Conservation (phyloP, 345 rosid genomes). For the Tarenaya hassleriana region DNA sequence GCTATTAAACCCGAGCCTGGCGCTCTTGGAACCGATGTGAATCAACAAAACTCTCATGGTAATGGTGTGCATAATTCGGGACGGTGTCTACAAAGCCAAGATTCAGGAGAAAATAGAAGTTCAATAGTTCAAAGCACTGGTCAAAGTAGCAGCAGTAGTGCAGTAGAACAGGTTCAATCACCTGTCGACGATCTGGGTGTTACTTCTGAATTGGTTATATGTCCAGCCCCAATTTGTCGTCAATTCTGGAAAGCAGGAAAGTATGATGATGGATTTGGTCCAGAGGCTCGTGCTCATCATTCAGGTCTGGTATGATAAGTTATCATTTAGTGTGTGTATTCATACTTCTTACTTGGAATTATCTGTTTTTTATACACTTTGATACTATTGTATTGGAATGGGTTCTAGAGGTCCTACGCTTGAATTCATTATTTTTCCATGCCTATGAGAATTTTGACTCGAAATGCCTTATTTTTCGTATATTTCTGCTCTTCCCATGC, state of each 20-base stretch:
- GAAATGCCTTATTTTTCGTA: too few species aligned
- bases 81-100: conserved; percentile 31
- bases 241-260: conserved; percentile 96
- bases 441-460: too few species aligned
- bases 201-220: conserved; percentile 50
- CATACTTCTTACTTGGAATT: conserved; percentile 13
- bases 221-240: conserved; percentile 71
- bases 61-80: conserved; percentile 25
- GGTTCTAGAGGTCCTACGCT: too few species aligned
- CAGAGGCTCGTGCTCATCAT: conserved; percentile 62
- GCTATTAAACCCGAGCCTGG: conserved; percentile 46
- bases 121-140: conserved; percentile 41
- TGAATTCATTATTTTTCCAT: too few species aligned
- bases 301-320: conserved; percentile 14
- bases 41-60: conserved; percentile 11
- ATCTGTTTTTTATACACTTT: too few species aligned
- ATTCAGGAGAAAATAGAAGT: conserved; percentile 50
- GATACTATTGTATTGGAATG: too few species aligned
- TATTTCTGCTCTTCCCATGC: too few species aligned
- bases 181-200: conserved; percentile 61
- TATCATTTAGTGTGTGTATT: too few species aligned
- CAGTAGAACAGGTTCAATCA: conserved; percentile 64
- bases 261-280: conserved; percentile 40
- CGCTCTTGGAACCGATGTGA: conserved; percentile 18
- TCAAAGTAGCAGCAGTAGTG: conserved; percentile 50